These are phyloP conservation scores for Tremella mesenterica DNA, from an alignment of 768 basidiomycete genomes.

Conservation along the genomic window DNA sequence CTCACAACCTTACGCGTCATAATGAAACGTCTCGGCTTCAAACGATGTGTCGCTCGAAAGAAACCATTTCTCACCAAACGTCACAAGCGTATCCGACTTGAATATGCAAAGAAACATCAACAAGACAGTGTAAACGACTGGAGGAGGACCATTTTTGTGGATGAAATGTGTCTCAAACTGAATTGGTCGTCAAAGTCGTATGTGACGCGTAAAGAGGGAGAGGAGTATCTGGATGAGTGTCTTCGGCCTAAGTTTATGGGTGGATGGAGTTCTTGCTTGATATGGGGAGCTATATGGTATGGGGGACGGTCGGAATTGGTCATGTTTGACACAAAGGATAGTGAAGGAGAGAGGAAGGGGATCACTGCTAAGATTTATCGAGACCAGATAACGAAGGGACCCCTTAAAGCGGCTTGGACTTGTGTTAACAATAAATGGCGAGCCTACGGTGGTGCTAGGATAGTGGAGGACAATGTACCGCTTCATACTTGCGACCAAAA, in stretches of 20 bases:
- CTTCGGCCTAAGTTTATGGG: slow-evolving; percentile 5
- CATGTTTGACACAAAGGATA: slow-evolving; percentile 8
- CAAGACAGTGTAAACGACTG: slow-evolving; percentile 3
- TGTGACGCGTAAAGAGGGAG: slow-evolving; percentile 5
- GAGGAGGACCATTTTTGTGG: slow-evolving; percentile 8
- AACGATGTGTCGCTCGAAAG: slow-evolving; percentile 4
- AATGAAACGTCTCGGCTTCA: too few species aligned
- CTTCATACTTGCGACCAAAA: slow-evolving; percentile 5
- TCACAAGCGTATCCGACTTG: background rate
- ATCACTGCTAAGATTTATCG: slow-evolving; percentile 13
- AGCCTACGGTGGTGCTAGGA: slow-evolving; percentile 12
- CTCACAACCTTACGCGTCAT: too few species aligned
- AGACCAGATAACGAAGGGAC: slow-evolving; percentile 11
- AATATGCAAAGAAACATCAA: background rate
- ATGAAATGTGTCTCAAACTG: too few species aligned
- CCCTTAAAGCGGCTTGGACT: slow-evolving; percentile 10
- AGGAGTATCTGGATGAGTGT: slow-evolving; percentile 6
- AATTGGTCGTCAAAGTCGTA: too few species aligned
- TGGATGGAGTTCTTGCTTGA: slow-evolving; percentile 4
- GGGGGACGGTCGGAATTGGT: slow-evolving; percentile 10
- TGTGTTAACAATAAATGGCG: slow-evolving; percentile 4
- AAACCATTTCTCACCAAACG: slow-evolving; percentile 3
- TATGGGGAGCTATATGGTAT: slow-evolving; percentile 17
- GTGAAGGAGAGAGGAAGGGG: slow-evolving; percentile 11
- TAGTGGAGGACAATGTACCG: slow-evolving; percentile 11